phyloP scores from a whole-genome alignment of 176 grass and related monocot genomes.

The Aegilops longissima region DNA sequence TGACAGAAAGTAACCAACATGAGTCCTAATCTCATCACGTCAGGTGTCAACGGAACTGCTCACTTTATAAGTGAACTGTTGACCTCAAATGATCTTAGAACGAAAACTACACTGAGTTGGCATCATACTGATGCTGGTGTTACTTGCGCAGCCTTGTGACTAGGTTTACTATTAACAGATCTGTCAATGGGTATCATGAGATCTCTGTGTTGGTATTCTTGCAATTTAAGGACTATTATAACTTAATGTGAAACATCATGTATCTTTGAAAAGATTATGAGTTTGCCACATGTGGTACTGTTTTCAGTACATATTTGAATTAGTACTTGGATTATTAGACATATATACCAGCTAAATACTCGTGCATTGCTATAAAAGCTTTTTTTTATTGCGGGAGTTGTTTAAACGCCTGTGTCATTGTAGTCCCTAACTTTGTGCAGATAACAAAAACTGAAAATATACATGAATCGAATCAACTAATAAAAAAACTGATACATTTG shows the following conservation, averaged over 20 bases:
- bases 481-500: too few relatives aligned
- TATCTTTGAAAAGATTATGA: neutral
- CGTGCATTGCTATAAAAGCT: neutral
- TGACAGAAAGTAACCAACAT: neutral
- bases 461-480: too few relatives aligned
- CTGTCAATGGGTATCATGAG: neutral
- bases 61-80: neutral
- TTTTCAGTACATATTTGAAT: neutral
- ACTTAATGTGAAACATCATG: neutral
- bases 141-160: neutral
- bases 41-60: neutral
- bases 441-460: too few relatives aligned
- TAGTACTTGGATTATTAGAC: neutral
- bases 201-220: neutral
- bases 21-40: neutral
- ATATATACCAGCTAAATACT: neutral
- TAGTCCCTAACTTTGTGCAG: too few relatives aligned
- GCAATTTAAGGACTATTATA: neutral
- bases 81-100: neutral
- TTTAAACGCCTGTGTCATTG: too few relatives aligned
- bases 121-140: neutral
- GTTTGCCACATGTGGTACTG: neutral
- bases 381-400: neutral
- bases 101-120: neutral
- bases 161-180: constrained; percentile 2